Conservation (phyloP, 129 eudicot species). For the Arctium lappa region DNA sequence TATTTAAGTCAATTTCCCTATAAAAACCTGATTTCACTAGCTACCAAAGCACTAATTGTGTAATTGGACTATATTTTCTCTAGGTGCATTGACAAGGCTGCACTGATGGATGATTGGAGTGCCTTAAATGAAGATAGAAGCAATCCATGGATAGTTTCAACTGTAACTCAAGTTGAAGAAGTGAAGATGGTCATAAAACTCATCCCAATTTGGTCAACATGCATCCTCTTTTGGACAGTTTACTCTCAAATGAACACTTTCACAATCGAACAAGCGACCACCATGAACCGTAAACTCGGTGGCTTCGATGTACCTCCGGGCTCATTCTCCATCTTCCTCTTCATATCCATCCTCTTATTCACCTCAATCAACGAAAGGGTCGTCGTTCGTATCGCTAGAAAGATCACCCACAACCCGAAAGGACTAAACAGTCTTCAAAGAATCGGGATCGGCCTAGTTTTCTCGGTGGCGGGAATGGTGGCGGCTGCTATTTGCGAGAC, state of each 20-base stretch:
- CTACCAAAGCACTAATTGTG: too few relatives aligned
- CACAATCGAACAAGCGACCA: constrained; percentile 79
- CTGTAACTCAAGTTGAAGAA: constrained; percentile 75
- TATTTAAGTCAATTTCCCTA: too few relatives aligned
- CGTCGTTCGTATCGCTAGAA: constrained; percentile 59
- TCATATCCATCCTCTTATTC: constrained; percentile 66
- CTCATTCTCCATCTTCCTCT: constrained; percentile 71
- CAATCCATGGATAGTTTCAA: constrained; percentile 54
- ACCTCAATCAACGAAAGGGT: constrained; percentile 75
- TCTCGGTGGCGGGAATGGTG: constrained; percentile 59
- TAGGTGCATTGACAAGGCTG: constrained; percentile 87
- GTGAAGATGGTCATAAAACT: constrained; percentile 85
- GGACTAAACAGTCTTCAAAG: constrained; percentile 78
- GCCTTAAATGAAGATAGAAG: constrained; percentile 19
- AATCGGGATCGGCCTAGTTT: constrained; percentile 62
- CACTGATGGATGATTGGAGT: background rate
- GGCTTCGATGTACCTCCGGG: constrained; percentile 71
- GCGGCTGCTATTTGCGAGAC: constrained; percentile 65
- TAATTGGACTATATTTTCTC: background rate
- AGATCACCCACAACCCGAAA: constrained; percentile 46
- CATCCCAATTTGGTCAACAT: constrained; percentile 86
- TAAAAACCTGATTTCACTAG: too few relatives aligned
- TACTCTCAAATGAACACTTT: constrained; percentile 93
- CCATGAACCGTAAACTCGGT: constrained; percentile 69
- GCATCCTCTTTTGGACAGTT: constrained; percentile 86